Evolutionary conservation across 2,329 filamentous ascomycete species (phyloP).

Genomic region (Pyrenophora tritici-repentis): DNA sequence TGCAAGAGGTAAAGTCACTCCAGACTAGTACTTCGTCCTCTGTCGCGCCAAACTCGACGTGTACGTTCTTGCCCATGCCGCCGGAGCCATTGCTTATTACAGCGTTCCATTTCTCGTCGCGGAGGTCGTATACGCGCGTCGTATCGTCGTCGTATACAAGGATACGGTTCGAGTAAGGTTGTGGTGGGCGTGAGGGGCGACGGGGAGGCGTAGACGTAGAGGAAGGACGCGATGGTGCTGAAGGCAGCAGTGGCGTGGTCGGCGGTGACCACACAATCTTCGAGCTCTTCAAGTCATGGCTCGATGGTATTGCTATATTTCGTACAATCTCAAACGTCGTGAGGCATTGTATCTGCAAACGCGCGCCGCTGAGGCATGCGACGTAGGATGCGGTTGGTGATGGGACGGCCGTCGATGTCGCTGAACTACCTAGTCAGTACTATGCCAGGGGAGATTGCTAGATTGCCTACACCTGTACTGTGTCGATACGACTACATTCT

Average conservation of each 20-base stretch:
- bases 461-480: conserved; percentile 35
- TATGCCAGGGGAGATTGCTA: neutral
- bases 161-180: conserved; percentile 42
- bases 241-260: neutral
- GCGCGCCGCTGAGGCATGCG: conserved; percentile 45
- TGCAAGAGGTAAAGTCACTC: conserved; percentile 48
- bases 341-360: conserved; percentile 49
- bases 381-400: conserved; percentile 48
- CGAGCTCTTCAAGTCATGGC: conserved; percentile 35
- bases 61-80: conserved; percentile 53
- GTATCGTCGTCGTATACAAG: conserved; percentile 49
- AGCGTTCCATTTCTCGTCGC: conserved; percentile 50
- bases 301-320: conserved; percentile 42
- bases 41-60: conserved; percentile 51
- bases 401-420: conserved; percentile 41
- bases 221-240: conserved; percentile 5
- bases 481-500: conserved; percentile 35
- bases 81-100: conserved; percentile 55
- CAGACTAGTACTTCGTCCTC: conserved; percentile 52
- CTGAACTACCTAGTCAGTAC: conserved; percentile 20
- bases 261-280: conserved; percentile 47
- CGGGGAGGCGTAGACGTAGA: conserved; percentile 28
- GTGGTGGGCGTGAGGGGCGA: conserved; percentile 13
- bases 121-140: conserved; percentile 50
- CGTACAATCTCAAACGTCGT: conserved; percentile 43